Conservation (phyloP, 805 yeast species). For the Schizosaccharomyces pombe region ASM294v3 CU329670.1:2806501-2807000, state of each 20-base stretch:
- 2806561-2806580: constrained; percentile 79
- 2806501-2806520: constrained; percentile 76
- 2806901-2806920: constrained; percentile 88
- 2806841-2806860: constrained; percentile 61
- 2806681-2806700: constrained; percentile 60
- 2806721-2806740: constrained; percentile 83
- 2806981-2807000: constrained; percentile 82
- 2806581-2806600: constrained; percentile 87
- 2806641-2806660: constrained; percentile 69
- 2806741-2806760: constrained; percentile 84
- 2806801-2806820: constrained; percentile 65
- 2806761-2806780: constrained; percentile 83
- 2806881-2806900: constrained; percentile 93
- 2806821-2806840: constrained; percentile 65
- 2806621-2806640: constrained; percentile 71
- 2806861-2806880: constrained; percentile 65
- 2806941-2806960: constrained; percentile 76
- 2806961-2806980: constrained; percentile 67
- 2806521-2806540: constrained; percentile 69
- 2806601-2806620: constrained; percentile 83
- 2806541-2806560: constrained; percentile 39
- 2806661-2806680: constrained; percentile 74
- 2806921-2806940: constrained; percentile 68
- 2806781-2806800: constrained; percentile 67
- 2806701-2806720: constrained; percentile 59